These are phyloP conservation scores for Blastobotrys aristatus DNA, from an alignment of 1,139 yeast genomes.

Conservation along the genomic window DNA sequence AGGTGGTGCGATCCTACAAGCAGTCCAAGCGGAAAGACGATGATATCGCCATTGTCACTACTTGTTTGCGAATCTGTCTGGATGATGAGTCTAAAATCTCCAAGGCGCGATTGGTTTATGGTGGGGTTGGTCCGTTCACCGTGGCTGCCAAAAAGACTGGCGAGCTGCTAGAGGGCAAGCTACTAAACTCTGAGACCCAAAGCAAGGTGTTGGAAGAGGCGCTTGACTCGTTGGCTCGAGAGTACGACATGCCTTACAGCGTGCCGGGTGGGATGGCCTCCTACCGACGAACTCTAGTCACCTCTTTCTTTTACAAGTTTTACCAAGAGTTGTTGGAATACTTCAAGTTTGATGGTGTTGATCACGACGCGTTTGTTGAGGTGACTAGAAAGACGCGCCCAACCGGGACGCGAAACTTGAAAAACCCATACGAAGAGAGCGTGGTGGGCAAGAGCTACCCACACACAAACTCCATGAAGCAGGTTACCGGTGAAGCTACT, in stretches of 20 bases:
- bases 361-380: conserved; percentile 32
- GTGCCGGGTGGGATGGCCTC: conserved; percentile 49
- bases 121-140: conserved; percentile 46
- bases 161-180: conserved; percentile 30
- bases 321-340: conserved; percentile 30
- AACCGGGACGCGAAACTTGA: conserved; percentile 37
- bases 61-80: conserved; percentile 33
- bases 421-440: conserved; percentile 35
- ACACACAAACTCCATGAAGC: conserved; percentile 42
- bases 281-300: conserved; percentile 39
- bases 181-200: conserved; percentile 20
- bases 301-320: conserved; percentile 43
- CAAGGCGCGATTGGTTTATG: conserved; percentile 38
- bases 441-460: conserved; percentile 39
- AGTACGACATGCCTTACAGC: conserved; percentile 37
- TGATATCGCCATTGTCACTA: conserved; percentile 45
- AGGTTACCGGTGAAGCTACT: conserved; percentile 43
- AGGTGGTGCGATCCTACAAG: conserved; percentile 39
- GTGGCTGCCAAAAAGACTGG: conserved; percentile 37
- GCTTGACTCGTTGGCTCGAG: conserved; percentile 32
- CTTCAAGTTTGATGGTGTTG: conserved; percentile 8
- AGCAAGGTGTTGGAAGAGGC: conserved; percentile 30
- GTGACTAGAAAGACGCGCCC: conserved; percentile 37
- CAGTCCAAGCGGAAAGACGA: conserved; percentile 46
- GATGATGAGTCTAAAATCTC: conserved; percentile 24